These are phyloP conservation scores for Suhomyces sp. DNA, from an alignment of 805 yeast species.

Conservation along the genomic window DNA sequence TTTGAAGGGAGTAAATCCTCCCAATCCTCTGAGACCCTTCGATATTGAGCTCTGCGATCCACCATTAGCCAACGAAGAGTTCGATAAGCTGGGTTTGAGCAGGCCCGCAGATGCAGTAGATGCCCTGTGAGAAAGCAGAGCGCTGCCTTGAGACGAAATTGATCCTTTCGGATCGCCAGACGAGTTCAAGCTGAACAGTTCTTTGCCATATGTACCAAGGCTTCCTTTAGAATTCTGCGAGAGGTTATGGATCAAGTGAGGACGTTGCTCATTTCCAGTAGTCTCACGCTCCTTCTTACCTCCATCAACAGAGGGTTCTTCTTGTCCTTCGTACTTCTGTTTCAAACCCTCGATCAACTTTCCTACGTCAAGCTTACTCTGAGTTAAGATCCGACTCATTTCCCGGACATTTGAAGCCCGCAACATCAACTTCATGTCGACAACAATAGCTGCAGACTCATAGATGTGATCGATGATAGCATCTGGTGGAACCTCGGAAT, in stretches of 20 bases:
- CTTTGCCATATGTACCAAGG: neutral
- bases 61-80: constrained; percentile 6
- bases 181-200: neutral
- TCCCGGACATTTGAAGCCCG: constrained; percentile 54
- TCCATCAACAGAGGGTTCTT: neutral
- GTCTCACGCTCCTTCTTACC: neutral
- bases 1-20: constrained; percentile 31
- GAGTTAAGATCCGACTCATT: constrained; percentile 41
- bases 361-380: constrained; percentile 27
- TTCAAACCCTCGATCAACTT: constrained; percentile 23
- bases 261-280: neutral
- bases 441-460: constrained; percentile 58
- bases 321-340: constrained; percentile 10
- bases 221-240: neutral
- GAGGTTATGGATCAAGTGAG: neutral
- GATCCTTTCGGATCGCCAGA: constrained; percentile 3
- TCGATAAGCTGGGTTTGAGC: constrained; percentile 9
- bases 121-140: neutral
- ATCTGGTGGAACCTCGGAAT: constrained; percentile 55
- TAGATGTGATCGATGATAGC: constrained; percentile 55
- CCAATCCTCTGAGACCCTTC: constrained; percentile 21
- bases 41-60: neutral
- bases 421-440: constrained; percentile 62
- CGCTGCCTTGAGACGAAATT: neutral
- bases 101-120: constrained; percentile 1